Evolutionary conservation across 208 protist genomes (phyloP).

Genomic region (Acanthamoeba culbertsoni): DNA sequence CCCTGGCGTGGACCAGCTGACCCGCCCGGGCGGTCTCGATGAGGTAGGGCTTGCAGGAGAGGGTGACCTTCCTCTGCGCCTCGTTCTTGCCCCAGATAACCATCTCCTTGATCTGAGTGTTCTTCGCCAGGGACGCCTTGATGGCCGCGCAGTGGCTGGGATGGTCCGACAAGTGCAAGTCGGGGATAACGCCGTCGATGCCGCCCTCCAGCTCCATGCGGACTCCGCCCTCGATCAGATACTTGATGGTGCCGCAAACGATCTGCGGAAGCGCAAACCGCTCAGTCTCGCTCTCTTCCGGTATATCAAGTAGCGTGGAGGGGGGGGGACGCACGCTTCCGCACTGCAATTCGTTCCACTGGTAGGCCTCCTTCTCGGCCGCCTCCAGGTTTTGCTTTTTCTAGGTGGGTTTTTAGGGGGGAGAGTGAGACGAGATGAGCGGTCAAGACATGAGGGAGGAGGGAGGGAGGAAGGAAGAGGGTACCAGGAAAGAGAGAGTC

Average conservation of each 20-base stretch:
- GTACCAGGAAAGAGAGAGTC: conserved; percentile 33
- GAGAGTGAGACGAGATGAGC: background rate
- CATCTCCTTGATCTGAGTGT: conserved; percentile 9
- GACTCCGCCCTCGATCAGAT: background rate
- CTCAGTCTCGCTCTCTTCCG: background rate
- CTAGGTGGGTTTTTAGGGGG: background rate
- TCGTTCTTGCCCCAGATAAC: conserved; percentile 28
- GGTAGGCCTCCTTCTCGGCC: background rate
- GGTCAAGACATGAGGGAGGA: background rate
- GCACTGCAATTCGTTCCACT: background rate
- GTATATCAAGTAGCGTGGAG: background rate
- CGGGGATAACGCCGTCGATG: conserved; percentile 16
- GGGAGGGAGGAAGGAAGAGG: background rate
- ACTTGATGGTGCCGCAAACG: conserved; percentile 39
- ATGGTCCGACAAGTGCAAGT: conserved; percentile 38
- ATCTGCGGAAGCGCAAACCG: background rate
- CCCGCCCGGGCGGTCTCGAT: conserved; percentile 1
- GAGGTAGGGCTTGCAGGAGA: conserved; percentile 55
- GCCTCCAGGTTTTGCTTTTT: conserved; percentile 26
- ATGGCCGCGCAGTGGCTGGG: background rate
- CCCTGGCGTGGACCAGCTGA: background rate
- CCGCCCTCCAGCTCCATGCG: background rate
- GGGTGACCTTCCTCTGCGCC: background rate
- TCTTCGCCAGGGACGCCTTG: background rate
- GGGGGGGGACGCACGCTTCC: background rate